Evolutionary conservation across 192 early-diverging fungal genomes (phyloP).

Genomic region (Coemansia reversa): DNA sequence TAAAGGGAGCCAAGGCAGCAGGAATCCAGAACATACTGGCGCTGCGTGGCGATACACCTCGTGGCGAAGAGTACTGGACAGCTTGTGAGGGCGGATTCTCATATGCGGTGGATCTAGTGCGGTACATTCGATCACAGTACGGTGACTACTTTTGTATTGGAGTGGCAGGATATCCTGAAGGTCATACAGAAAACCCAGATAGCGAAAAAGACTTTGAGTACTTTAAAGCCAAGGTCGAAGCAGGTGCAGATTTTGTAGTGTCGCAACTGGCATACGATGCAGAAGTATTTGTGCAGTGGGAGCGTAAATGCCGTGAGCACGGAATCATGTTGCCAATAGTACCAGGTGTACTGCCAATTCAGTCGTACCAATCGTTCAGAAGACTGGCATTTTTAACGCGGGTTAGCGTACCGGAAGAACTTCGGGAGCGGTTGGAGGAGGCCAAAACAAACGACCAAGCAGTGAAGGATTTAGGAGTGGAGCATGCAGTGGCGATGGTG

Average conservation of each 20-base stretch:
- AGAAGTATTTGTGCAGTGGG: slow-evolving; percentile 76
- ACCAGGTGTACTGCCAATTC: slow-evolving; percentile 94
- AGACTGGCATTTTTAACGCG: slow-evolving; percentile 83
- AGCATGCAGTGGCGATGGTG: slow-evolving; percentile 76
- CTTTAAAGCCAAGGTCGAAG: slow-evolving; percentile 84
- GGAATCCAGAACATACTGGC: slow-evolving; percentile 95
- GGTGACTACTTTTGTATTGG: slow-evolving; percentile 95
- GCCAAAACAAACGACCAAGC: slow-evolving; percentile 96
- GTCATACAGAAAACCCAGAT: slow-evolving; percentile 61
- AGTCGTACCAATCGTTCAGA: slow-evolving; percentile 86
- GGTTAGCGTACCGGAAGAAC: slow-evolving; percentile 74
- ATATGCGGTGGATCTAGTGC: slow-evolving; percentile 85
- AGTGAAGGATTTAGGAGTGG: slow-evolving; percentile 91
- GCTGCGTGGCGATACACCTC: slow-evolving; percentile 90
- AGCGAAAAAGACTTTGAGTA: slow-evolving; percentile 66
- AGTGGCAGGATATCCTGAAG: slow-evolving; percentile 92
- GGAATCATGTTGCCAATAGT: slow-evolving; percentile 80
- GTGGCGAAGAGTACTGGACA: slow-evolving; percentile 76
- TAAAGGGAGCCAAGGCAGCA: slow-evolving; percentile 76
- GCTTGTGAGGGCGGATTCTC: slow-evolving; percentile 68
- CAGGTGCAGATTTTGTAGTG: slow-evolving; percentile 93
- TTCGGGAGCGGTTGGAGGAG: slow-evolving; percentile 76
- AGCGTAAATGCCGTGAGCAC: slow-evolving; percentile 64
- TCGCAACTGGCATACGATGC: slow-evolving; percentile 94
- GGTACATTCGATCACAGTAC: slow-evolving; percentile 81